Evolutionary conservation across 352 stramenopile species (phyloP), one percentile per base, ranked within the genome.

Genomic region (Phytophthora pinifolia): DNA sequence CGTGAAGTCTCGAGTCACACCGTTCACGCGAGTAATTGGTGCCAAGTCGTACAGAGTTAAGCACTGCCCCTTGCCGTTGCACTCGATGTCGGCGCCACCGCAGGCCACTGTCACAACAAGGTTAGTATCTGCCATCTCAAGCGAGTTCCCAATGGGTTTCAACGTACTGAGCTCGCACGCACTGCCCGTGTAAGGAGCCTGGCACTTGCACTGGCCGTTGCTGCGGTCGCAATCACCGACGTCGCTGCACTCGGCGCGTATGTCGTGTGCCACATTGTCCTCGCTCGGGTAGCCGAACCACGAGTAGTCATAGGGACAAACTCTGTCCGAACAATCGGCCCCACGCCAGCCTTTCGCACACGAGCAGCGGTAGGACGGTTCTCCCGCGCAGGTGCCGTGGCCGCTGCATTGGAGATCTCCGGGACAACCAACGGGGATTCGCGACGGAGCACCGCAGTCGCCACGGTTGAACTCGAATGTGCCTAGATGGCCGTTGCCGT

Each of bases 41-140:
- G 83, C 74, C 14, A 94, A 51, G 45, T 92, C 71, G 10, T 61
- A 65, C 22, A 97, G 63, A 2, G 70, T 80, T 22, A 93, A 57
- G 34, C 89, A 97, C 29, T 76, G 70, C 0, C 86, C 89, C 38
- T 92, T 85, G 14, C 75, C 86, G 3, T 79, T 90, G 59, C 86
- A 93, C 46, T 86, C 75, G 18, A 59, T 51, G 0, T 46, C 74
- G 52, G 50, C 46, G 7, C 61, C 61, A 2, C 61, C 61, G 22
- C 80, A 90, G 9, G 63, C 42, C 80, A 90, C 80, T 90, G 31
- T 18, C 38, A 43, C 36, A 52, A 58, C 1, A 54, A 30, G 31
- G 13, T 43, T 9, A 61, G 45, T 36, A 22, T 42, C 14, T 49
- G 45, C 17, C 25, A 20, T 35, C n/a, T 15, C 22, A 22, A 14